A percentile compares a stretch with the other conserved stretches of the same genome.
phyloP scores from a whole-genome alignment of 208 protist genomes.

The Acanthamoeba lugdunensis region DNA sequence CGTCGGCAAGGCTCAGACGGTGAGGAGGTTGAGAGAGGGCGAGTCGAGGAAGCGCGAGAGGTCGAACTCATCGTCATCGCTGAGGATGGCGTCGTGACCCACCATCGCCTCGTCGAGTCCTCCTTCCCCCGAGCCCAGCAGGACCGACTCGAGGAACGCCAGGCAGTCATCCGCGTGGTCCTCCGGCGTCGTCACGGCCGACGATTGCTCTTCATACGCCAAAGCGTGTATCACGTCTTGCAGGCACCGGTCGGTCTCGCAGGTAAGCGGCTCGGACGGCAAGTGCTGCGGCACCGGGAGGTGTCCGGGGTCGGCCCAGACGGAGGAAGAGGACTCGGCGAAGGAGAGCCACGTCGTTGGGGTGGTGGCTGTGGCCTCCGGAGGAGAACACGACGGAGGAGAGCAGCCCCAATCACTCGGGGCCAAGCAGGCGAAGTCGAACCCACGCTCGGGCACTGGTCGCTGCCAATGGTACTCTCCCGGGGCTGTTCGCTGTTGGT shows the following conservation, averaged over 20 bases:
- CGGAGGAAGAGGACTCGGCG: no score
- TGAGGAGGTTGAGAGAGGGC: not conserved
- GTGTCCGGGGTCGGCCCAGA: no score
- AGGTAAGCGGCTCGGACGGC: no score
- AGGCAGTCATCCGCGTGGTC: not conserved
- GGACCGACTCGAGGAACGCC: not conserved
- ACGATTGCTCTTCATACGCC: not conserved
- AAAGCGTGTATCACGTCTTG: not conserved
- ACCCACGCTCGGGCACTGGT: not conserved
- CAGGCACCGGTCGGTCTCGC: not conserved
- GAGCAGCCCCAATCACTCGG: not conserved
- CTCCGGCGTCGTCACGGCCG: not conserved
- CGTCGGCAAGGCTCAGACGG: no score
- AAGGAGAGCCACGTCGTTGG: not conserved
- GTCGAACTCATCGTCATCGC: not conserved
- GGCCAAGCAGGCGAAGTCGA: not conserved
- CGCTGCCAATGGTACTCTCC: no score
- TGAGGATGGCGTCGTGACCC: no score
- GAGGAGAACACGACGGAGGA: not conserved
- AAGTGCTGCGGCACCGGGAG: no score
- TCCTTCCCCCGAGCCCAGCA: not conserved
- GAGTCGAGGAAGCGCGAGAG: not conserved
- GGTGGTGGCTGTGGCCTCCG: not conserved
- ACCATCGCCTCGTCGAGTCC: not conserved
- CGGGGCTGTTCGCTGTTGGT: not conserved